Conservation (phyloP, 2,329 filamentous ascomycete species). For the Pezicula carpinea region DNA sequence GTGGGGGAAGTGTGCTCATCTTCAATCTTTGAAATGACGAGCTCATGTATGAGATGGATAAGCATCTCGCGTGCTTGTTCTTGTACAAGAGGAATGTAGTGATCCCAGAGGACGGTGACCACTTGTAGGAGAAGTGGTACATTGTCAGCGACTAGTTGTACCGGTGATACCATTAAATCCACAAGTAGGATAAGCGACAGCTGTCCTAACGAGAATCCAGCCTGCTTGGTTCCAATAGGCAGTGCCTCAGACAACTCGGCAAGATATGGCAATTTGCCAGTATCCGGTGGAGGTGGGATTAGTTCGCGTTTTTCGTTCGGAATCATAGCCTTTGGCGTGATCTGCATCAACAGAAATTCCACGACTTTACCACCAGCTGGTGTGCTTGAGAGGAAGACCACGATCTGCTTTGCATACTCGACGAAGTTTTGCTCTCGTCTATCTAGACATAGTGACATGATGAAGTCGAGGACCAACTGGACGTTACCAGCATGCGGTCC, state of each 20-base stretch:
- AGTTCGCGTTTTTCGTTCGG: constrained; percentile 75
- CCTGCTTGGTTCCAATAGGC: constrained; percentile 85
- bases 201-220: constrained; percentile 88
- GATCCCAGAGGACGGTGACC: constrained; percentile 92
- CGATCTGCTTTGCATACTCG: constrained; percentile 95
- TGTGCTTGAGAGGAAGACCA: constrained; percentile 89
- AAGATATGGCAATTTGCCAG: constrained; percentile 75
- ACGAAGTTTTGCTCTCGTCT: constrained; percentile 97
- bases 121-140: constrained; percentile 86
- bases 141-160: constrained; percentile 72
- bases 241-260: constrained; percentile 77
- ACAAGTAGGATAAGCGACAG: constrained; percentile 90
- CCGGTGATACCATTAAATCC: constrained; percentile 90
- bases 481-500: constrained; percentile 93
- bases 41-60: constrained; percentile 92
- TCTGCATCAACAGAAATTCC: constrained; percentile 86
- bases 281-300: constrained; percentile 66
- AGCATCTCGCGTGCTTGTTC: constrained; percentile 97
- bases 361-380: constrained; percentile 84
- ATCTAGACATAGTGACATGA: constrained; percentile 90
- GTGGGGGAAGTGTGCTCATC: constrained; percentile 56
- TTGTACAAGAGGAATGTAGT: constrained; percentile 91
- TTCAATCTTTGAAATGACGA: constrained; percentile 78
- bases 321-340: constrained; percentile 95
- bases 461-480: constrained; percentile 89